Evolutionary conservation across 306 rosid species (phyloP), one percentile per base, ranked within the genome.

Genomic region (Bauhinia variegata): DNA sequence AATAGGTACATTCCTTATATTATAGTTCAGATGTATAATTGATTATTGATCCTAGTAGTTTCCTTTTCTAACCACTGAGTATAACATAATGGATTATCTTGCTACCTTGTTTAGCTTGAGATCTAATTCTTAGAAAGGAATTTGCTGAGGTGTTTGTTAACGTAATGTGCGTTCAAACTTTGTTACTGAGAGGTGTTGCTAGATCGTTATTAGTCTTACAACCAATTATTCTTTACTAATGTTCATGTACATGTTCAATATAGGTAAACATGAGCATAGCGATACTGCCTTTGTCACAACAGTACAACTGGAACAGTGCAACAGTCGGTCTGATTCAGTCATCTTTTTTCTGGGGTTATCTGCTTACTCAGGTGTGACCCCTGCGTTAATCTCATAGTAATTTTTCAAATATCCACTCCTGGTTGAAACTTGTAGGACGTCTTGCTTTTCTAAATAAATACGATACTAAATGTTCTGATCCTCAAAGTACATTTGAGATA

Each of bases 241-340:
- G 46, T 39, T 60, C 58, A 7, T n/a, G n/a, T n/a, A n/a, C n/a
- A n/a, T 71, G 36, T 58, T 46, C 61, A 8, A 62, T 80, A 51
- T 36, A 92, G 96, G 96, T 92, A 60, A 92, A 92, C 75, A 92
- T 92, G 98, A 92, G 98, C 86, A 92, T 92, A 71, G 98, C 96
- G 10, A 92, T 92, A 81, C 98, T 92, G 75, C 96, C 96, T 42
- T 89, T 92, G 96, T 84, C 98, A 0, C 73, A 89, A 77, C 89
- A 89, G 78, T 92, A 82, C 75, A 89, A 86, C 76, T 92, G 98
- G 96, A 87, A 92, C 72, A 89, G 95, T 74, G 79, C 96, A 66
- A 92, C 96, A 56, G 96, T 92, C 74, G 98, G 96, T 75, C 80
- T 92, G 67, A 92, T 92, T 76, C 98, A 92, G 58, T 92, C 96